A percentile compares a stretch with the other conserved stretches of the same genome.
Conservation (phyloP, 2,329 filamentous ascomycete species). For the Talaromyces sp. region DNA sequence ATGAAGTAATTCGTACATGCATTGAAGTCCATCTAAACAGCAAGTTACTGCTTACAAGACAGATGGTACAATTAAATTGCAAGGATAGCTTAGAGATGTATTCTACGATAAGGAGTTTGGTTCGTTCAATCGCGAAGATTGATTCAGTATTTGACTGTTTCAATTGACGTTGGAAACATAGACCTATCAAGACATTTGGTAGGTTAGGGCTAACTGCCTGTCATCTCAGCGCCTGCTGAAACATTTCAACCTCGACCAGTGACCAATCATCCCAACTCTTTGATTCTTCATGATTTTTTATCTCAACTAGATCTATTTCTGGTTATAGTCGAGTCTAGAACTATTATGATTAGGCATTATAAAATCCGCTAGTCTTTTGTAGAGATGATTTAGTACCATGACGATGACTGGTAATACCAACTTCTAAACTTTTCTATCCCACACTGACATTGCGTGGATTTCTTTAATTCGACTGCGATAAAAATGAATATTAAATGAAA, state of each 20-base stretch:
- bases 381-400: background rate
- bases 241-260: background rate
- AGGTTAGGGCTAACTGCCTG: background rate
- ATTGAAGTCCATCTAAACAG: background rate
- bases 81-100: too few relatives aligned
- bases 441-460: background rate
- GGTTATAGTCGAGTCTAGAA: background rate
- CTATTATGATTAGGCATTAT: background rate
- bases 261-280: background rate
- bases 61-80: too few relatives aligned
- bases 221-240: constrained; percentile 1
- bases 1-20: background rate
- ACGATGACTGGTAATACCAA: background rate
- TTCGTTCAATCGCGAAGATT: background rate
- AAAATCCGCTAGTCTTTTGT: background rate
- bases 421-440: background rate
- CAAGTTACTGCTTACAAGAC: background rate
- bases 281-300: background rate
- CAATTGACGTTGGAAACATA: background rate
- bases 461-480: background rate
- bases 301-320: background rate
- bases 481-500: background rate
- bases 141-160: background rate
- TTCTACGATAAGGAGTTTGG: too few relatives aligned
- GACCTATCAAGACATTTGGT: background rate